Evolutionary conservation across 257 asterid genomes (phyloP).

Genomic region (Petunia axillaris): DNA sequence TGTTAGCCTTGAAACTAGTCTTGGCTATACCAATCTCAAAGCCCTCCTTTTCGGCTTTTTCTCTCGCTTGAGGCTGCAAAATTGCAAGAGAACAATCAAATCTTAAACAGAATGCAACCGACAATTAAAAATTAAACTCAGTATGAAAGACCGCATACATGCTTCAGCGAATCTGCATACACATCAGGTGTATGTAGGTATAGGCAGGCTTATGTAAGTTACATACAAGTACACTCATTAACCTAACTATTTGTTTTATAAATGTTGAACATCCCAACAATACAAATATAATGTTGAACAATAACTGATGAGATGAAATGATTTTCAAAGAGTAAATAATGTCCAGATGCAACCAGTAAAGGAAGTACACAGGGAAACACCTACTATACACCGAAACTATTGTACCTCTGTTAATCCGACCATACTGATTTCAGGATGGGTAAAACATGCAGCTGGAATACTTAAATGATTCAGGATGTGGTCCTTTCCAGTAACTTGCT

Average conservation of each 20-base stretch:
- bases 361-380: constrained; percentile 25
- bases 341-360: neutral
- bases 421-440: constrained; percentile 99
- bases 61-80: constrained; percentile 93
- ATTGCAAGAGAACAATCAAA: constrained; percentile 30
- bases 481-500: constrained; percentile 89
- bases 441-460: constrained; percentile 98
- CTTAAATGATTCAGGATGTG: constrained; percentile 90
- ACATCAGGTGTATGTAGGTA: neutral
- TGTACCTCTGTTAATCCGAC: constrained; percentile 96
- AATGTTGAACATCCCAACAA: neutral
- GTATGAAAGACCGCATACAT: neutral
- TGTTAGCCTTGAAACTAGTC: constrained; percentile 95
- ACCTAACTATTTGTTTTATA: neutral
- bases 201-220: neutral
- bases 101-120: constrained; percentile 8
- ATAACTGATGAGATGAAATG: neutral
- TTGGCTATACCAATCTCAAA: constrained; percentile 79
- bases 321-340: constrained; percentile 1
- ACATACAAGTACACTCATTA: neutral
- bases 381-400: neutral
- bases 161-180: constrained; percentile 5
- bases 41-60: constrained; percentile 87
- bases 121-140: constrained; percentile 21
- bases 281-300: neutral